These are phyloP conservation scores for Pontederia crassipes DNA, from an alignment of 176 grass and related monocot genomes.

Conservation along the genomic window DNA sequence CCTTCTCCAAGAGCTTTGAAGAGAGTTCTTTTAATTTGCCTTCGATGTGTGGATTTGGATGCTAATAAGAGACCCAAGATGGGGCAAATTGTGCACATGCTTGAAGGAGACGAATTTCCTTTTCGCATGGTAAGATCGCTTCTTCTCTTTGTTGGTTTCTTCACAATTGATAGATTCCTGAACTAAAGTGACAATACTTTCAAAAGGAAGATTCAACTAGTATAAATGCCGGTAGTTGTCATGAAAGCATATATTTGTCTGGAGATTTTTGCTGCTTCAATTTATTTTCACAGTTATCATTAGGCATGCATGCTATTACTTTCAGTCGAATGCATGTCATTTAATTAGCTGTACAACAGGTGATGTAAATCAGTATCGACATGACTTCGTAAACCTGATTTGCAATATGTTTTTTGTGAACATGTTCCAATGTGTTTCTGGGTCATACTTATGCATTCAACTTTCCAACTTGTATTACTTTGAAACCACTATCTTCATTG, in stretches of 20 bases:
- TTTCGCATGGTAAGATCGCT: constrained; percentile 40
- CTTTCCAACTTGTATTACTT: not conserved
- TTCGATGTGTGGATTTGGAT: constrained; percentile 87
- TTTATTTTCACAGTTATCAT: not conserved
- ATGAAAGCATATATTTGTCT: not conserved
- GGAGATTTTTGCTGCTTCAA: not conserved
- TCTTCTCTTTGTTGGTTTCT: not conserved
- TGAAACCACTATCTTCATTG: not conserved
- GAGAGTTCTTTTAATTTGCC: constrained; percentile 62
- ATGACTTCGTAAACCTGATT: too few relatives aligned
- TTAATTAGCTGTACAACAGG: not conserved
- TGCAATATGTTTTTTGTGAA: too few relatives aligned
- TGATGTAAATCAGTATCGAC: too few relatives aligned
- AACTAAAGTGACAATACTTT: not conserved
- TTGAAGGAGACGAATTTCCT: constrained; percentile 90
- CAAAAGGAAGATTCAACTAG: not conserved
- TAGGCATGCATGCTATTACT: not conserved
- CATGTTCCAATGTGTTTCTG: too few relatives aligned
- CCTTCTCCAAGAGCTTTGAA: constrained; percentile 64
- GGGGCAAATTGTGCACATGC: constrained; percentile 89
- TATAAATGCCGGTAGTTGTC: not conserved
- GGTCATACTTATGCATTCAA: too few relatives aligned
- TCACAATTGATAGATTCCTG: not conserved
- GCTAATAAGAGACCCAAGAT: constrained; percentile 82
- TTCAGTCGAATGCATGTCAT: not conserved